A percentile compares a stretch with the other conserved stretches of the same genome.
These are phyloP conservation scores for Fragaria nilgerrensis DNA, from an alignment of 306 rosid genomes.

Conservation along the genomic window DNA sequence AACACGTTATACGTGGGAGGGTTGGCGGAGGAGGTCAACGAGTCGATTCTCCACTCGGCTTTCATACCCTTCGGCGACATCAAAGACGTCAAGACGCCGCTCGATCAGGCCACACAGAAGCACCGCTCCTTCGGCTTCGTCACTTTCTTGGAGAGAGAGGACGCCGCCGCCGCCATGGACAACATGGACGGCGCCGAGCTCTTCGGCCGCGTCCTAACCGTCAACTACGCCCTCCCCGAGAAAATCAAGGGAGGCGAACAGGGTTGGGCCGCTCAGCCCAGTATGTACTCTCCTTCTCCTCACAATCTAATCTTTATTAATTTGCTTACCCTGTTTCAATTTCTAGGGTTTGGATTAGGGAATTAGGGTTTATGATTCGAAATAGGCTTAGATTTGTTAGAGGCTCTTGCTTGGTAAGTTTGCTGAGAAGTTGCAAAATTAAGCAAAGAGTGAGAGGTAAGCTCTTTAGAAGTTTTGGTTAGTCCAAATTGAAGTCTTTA, in stretches of 20 bases:
- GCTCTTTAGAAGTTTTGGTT: not conserved
- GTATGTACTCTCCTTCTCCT: constrained; percentile 31
- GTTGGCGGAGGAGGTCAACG: constrained; percentile 90
- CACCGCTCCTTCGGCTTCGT: constrained; percentile 97
- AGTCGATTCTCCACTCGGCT: constrained; percentile 74
- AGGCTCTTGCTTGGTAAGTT: too few relatives aligned
- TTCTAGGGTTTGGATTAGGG: not conserved
- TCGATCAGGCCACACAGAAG: constrained; percentile 95
- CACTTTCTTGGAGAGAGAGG: constrained; percentile 86
- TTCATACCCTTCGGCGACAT: constrained; percentile 95
- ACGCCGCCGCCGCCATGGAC: constrained; percentile 93
- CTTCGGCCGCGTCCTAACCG: constrained; percentile 94
- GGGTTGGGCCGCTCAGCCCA: constrained; percentile 99
- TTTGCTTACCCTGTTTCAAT: not conserved
- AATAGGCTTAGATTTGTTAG: not conserved
- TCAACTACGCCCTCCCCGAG: constrained; percentile 90
- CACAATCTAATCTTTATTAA: not conserved
- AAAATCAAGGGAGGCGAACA: constrained; percentile 93
- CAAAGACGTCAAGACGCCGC: constrained; percentile 89
- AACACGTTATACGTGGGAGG: constrained; percentile 92
- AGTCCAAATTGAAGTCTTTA: not conserved
- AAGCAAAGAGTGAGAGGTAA: too few relatives aligned
- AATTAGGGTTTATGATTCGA: not conserved
- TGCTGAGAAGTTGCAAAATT: too few relatives aligned
- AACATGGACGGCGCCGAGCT: constrained; percentile 98